A percentile compares a stretch with the other conserved stretches of the same genome.
phyloP scores from a whole-genome alignment of 352 stramenopile genomes.

The Pythium aphanidermatum region DNA sequence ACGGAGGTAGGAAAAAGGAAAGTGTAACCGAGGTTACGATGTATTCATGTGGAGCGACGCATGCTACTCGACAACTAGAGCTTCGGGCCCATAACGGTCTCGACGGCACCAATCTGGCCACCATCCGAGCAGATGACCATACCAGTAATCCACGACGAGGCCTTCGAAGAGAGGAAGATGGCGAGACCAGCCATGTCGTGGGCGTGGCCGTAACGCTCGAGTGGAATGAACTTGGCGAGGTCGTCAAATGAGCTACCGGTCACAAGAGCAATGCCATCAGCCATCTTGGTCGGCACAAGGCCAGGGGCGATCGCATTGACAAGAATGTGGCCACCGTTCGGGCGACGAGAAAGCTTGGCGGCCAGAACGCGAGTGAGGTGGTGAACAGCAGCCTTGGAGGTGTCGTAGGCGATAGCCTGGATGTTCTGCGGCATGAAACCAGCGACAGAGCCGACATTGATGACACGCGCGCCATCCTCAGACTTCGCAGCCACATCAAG shows the following conservation, averaged over 20 bases:
- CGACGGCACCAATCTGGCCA: constrained; percentile 51
- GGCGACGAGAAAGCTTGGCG: constrained; percentile 79
- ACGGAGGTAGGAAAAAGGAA: neutral
- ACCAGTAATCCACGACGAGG: constrained; percentile 89
- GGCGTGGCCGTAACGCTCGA: constrained; percentile 75
- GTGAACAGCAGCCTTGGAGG: constrained; percentile 93
- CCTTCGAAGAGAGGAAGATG: constrained; percentile 89
- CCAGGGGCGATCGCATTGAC: constrained; percentile 95
- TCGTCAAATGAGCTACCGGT: constrained; percentile 41
- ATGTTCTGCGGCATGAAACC: constrained; percentile 85
- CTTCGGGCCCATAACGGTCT: constrained; percentile 40
- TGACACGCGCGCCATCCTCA: constrained; percentile 45
- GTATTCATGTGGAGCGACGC: too few species aligned
- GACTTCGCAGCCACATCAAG: constrained; percentile 63
- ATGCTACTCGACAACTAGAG: constrained; percentile 17
- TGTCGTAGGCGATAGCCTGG: constrained; percentile 92
- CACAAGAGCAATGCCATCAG: constrained; percentile 56
- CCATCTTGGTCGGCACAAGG: constrained; percentile 90
- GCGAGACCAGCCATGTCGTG: constrained; percentile 92
- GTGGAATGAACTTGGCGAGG: constrained; percentile 67
- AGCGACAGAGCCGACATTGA: constrained; percentile 70
- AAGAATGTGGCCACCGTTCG: constrained; percentile 86
- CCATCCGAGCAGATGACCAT: constrained; percentile 90
- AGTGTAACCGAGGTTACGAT: too few species aligned
- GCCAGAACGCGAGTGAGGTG: constrained; percentile 91